Conservation (phyloP, 306 rosid genomes). For the Dicorynia guianensis region DNA sequence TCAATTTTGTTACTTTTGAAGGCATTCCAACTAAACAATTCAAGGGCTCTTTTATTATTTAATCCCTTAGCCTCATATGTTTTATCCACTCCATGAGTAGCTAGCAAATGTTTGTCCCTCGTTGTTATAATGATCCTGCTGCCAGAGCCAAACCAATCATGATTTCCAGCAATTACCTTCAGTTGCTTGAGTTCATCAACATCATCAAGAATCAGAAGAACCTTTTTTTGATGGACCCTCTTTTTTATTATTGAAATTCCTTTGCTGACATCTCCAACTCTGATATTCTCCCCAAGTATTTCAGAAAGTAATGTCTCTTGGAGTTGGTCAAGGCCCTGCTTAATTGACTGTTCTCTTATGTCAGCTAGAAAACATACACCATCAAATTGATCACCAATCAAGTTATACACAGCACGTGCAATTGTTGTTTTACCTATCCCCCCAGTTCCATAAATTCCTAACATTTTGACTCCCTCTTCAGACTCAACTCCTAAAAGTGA, state of each 20-base stretch:
- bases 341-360: constrained; percentile 15
- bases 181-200: constrained; percentile 26
- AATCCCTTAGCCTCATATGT: not conserved
- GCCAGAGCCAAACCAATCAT: constrained; percentile 37
- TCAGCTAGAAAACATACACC: constrained; percentile 29
- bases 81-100: not conserved
- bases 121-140: constrained; percentile 45
- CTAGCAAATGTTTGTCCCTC: constrained; percentile 28
- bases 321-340: constrained; percentile 25
- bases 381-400: constrained; percentile 31
- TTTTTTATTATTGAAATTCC: constrained; percentile 28
- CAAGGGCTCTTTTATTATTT: not conserved
- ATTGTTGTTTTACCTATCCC: constrained; percentile 42
- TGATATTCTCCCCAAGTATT: not conserved
- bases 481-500: constrained; percentile 21
- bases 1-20: not conserved
- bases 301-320: constrained; percentile 35
- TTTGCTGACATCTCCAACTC: constrained; percentile 9
- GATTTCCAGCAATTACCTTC: not conserved
- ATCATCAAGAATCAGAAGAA: constrained; percentile 42
- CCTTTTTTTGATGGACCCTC: constrained; percentile 11
- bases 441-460: constrained; percentile 39
- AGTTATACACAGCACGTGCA: constrained; percentile 35
- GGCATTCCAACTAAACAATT: constrained; percentile 38
- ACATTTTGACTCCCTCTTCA: not conserved